A percentile compares a stretch with the other conserved stretches of the same genome.
Evolutionary conservation across 306 rosid genomes (phyloP).

Genomic region (Vicia faba): DNA sequence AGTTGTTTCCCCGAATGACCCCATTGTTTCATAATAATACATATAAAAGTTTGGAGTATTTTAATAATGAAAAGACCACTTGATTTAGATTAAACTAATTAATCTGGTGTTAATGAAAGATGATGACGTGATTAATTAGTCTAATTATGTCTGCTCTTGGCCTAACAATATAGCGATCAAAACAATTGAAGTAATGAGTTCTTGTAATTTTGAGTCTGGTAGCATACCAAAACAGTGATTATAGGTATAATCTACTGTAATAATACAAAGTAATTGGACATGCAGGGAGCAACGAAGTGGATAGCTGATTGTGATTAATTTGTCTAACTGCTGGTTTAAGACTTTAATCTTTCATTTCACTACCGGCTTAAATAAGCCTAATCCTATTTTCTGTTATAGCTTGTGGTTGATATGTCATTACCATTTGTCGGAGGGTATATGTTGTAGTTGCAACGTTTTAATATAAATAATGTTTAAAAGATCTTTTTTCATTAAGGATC

Average conservation of each 20-base stretch:
- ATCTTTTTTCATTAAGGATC: no score
- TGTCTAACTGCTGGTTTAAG: slow-evolving; percentile 12
- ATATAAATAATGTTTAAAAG: no score
- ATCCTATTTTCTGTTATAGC: not conserved
- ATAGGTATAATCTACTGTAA: not conserved
- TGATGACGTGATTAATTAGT: slow-evolving; percentile 22
- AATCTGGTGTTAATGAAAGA: slow-evolving; percentile 7
- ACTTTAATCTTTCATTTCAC: slow-evolving; percentile 20
- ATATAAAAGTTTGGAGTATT: not conserved
- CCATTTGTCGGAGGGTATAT: not conserved
- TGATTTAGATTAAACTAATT: slow-evolving; percentile 29
- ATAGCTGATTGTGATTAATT: slow-evolving; percentile 11
- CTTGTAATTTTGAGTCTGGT: slow-evolving; percentile 25
- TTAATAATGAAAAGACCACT: not conserved
- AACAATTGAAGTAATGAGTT: slow-evolving; percentile 7
- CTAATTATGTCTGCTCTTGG: slow-evolving; percentile 22
- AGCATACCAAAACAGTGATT: slow-evolving; percentile 7
- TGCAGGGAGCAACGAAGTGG: slow-evolving; percentile 13
- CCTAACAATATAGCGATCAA: slow-evolving; percentile 22
- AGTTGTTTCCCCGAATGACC: slow-evolving; percentile 32
- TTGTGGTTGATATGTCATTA: slow-evolving; percentile 16
- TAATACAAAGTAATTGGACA: not conserved
- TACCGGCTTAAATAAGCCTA: slow-evolving; percentile 17
- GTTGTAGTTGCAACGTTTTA: not conserved
- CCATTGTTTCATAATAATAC: not conserved